Conservation (phyloP, 2,329 filamentous ascomycete genomes). For the Scedosporium minutisporum region DNA sequence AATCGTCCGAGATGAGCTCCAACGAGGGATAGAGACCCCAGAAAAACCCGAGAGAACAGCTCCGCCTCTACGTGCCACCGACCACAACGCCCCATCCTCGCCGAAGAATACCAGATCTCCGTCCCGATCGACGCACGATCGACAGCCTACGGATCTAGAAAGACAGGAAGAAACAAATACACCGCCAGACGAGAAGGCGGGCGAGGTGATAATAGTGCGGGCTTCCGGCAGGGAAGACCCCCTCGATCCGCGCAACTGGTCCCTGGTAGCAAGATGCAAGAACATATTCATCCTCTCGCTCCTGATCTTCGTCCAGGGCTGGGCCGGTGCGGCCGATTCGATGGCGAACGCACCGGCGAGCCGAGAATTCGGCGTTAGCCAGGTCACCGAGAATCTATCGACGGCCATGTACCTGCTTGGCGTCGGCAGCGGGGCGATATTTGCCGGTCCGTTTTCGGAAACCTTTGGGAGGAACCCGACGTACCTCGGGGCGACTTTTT, state of each 20-base stretch:
- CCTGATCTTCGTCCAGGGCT: conserved; percentile 36
- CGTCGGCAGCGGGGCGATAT: conserved; percentile 36
- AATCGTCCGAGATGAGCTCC: conserved; percentile 4
- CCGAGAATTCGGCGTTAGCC: conserved; percentile 29
- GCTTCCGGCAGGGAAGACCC: conserved; percentile 22
- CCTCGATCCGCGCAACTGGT: conserved; percentile 33
- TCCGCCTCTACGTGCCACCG: too few relatives aligned
- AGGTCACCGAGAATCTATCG: conserved; percentile 31
- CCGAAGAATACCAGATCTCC: too few relatives aligned
- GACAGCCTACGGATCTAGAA: background rate
- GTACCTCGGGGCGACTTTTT: conserved; percentile 33
- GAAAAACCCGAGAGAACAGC: background rate
- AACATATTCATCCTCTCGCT: conserved; percentile 24
- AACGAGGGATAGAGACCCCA: conserved; percentile 11
- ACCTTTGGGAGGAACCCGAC: conserved; percentile 37
- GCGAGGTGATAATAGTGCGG: background rate
- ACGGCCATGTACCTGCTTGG: conserved; percentile 37
- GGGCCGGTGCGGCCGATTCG: conserved; percentile 38
- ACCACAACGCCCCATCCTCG: too few relatives aligned
- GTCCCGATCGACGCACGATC: too few relatives aligned
- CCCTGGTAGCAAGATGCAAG: conserved; percentile 16
- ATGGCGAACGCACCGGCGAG: conserved; percentile 30
- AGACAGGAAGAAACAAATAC: background rate
- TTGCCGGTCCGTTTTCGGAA: conserved; percentile 38
- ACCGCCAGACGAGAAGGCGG: background rate